Evolutionary conservation across 2,329 filamentous ascomycete species (phyloP), one percentile per base, ranked within the genome.

Genomic region (Cytospora leucostoma): DNA sequence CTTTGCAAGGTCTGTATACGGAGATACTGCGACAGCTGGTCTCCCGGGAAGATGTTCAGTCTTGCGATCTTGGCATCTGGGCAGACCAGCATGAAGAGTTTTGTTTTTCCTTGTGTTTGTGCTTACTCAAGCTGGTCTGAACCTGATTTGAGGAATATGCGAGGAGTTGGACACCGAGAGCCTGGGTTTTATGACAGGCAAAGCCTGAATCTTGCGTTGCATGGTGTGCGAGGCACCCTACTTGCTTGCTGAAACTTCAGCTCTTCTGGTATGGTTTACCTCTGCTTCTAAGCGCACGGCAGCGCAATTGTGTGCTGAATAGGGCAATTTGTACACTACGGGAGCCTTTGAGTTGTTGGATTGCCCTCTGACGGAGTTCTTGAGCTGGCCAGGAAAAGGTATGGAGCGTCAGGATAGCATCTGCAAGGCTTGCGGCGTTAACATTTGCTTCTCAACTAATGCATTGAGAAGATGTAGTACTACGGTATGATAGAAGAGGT

Each of bases 301-400:
- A n/a, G 37, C 21, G 34, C 38, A 47, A 27, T 12, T 53, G 32
- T 3, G 19, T 33, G 55, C 15, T 63, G 40, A 27, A 34, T 8
- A 54, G 56, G 35, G 37, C 35, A 38, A 35, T 33, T 47, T 66
- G 64, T 59, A 64, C 58, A 66, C 15, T 57, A 51, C 44, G 21
- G 21, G 15, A 50, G 47, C 7, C 21, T 33, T n/a, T 37, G 56
- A 15, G 11, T 49, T 54, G 11, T n/a, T n/a, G 51, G 33, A 34
- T 17, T 61, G 49, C 34, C 53, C 51, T n/a, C 15, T 19, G 34
- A 57, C n/a, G 64, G 64, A 64, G 64, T 64, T 61, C 27, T 55
- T 32, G 54, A 56, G 32, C 10, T 33, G 4, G 40, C 44, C 27
- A 53, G 57, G 52, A 53, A 56, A 56, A 53, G 57, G 57, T 15